Evolutionary conservation across 1,284 basidiomycete genomes (phyloP), one percentile per base, ranked within the genome.

Genomic region (Phylloboletellus chloephorus): DNA sequence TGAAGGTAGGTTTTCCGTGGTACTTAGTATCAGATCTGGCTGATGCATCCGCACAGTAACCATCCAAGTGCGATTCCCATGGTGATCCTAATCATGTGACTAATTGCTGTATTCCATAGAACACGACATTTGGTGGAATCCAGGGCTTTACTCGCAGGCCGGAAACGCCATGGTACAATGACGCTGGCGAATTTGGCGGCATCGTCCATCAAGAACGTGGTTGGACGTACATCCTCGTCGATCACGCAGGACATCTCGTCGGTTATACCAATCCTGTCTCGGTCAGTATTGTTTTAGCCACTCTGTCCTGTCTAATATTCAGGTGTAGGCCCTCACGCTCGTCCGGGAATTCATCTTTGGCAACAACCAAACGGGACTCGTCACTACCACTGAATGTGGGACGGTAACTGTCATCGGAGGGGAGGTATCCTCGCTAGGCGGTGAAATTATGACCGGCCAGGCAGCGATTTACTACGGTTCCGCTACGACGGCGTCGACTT

Each of bases 41-140:
- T 56, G 25, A 53, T 32, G 22, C 20, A 11, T 35, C 6, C 15
- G 25, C 22, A 4, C 49, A 82, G 81, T 82, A 29, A 66, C 72
- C 10, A 84, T 84, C 20, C 81, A 82, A 60, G 78, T 77, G 53
- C 26, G 57, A 33, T 32, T 23, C 26, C 26, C 25, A 3, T 20
- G 21, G 17, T 12, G 5, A n/a, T 19, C 3, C 6, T 29, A 28
- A 13, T 19, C 10, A 23, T 22, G 19, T 21, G 9, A 22, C 47
- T 39, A n/a, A 49, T 25, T n/a, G 13, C 33, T 19, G 5, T 10
- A 31, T 35, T 34, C 22, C 7, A 4, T 31, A 83, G 78, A 86
- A 86, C 51, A 83, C 79, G 7, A 83, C 83, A 0, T 86, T 85
- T 50, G 81, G 82, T 24, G 81, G 78, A 10, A 78, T 78, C 30